phyloP scores from a whole-genome alignment of 1,139 yeast genomes.

The Wickerhamomyces sp. region DNA sequence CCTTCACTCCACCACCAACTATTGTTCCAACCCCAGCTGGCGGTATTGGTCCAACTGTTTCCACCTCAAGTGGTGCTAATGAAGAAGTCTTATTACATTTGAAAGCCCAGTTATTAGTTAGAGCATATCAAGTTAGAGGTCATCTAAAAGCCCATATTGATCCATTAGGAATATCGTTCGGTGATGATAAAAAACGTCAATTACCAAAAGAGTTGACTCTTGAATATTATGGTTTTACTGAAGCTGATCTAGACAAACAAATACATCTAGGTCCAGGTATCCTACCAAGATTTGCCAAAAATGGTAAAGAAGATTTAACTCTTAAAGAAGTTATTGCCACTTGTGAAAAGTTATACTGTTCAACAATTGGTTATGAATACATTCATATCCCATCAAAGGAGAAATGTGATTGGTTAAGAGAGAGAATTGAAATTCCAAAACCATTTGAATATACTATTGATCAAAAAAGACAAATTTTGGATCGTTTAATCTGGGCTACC shows the following conservation, averaged over 20 bases:
- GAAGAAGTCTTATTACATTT: conserved; percentile 70
- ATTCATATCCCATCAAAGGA: conserved; percentile 94
- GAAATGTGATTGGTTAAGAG: conserved; percentile 98
- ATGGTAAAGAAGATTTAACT: conserved; percentile 61
- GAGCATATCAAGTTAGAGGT: conserved; percentile 98
- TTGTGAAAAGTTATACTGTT: conserved; percentile 85
- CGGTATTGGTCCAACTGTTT: conserved; percentile 38
- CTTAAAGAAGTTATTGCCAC: conserved; percentile 71
- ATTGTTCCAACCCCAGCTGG: conserved; percentile 65
- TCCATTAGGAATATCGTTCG: conserved; percentile 87
- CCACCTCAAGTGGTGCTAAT: conserved; percentile 34
- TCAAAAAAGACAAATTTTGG: conserved; percentile 93
- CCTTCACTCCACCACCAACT: conserved; percentile 89
- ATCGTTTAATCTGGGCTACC: conserved; percentile 94
- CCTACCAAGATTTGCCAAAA: conserved; percentile 78
- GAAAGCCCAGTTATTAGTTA: conserved; percentile 91
- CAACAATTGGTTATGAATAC: conserved; percentile 88
- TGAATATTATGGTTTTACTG: conserved; percentile 88
- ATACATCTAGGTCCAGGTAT: conserved; percentile 97
- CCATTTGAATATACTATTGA: conserved; percentile 83
- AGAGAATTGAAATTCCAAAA: conserved; percentile 86
- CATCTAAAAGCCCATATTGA: conserved; percentile 94
- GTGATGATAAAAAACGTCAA: conserved; percentile 48
- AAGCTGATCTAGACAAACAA: conserved; percentile 75
- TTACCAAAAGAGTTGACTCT: conserved; percentile 83